Base-by-base conservation (phyloP, 208 protist species). In the Trypanosoma boissoni region DNA sequence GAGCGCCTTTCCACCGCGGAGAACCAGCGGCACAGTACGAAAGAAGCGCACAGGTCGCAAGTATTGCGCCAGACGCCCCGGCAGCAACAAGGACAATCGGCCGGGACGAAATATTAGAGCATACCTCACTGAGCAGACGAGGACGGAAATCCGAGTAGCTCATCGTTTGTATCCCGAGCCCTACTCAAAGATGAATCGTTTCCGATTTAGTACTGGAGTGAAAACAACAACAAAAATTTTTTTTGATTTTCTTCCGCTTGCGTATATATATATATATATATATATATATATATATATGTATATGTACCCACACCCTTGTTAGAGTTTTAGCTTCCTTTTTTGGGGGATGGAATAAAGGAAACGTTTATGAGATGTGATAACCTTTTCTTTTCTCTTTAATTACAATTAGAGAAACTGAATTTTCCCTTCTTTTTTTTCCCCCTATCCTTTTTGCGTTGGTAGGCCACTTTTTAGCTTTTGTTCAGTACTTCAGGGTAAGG, bases 1-100 rank as follows among this genome's bases (percentile, higher is more conserved):
- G 61, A 14, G 61, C 52, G 2, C 61, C 61, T 18, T 67, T 67
- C 61, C 61, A 67, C 9, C 61, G 61, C 31, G 61, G 61, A 14
- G 61, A 67, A 14, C 52, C 61, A n/a, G 61, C 45, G 3, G 61
- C 58, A 20, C 56, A n/a, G 32, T 59, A 54, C n/a, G 32, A 18
- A n/a, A 24, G 39, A 28, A 67, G 21, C 14, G 52, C 52, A 37
- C 34, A 39, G 8, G 34, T 12, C 34, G 24, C 21, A 20, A 27
- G 2, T n/a, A n/a, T n/a, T 7, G 32, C 20, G 7, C 39, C 44
- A 12, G 61, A 60, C 1, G 43, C 50, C 2, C 61, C 61, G 23
- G 59, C 2, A 23, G n/a, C 9, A 37, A 54, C 9, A 16, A 43
- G n/a, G 14, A 59, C 23, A 2, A 46, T 4, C 21, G 61, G 61